Evolutionary conservation across 371 early-diverging fungal genomes (phyloP).

Genomic region (Batkoa obscura): DNA sequence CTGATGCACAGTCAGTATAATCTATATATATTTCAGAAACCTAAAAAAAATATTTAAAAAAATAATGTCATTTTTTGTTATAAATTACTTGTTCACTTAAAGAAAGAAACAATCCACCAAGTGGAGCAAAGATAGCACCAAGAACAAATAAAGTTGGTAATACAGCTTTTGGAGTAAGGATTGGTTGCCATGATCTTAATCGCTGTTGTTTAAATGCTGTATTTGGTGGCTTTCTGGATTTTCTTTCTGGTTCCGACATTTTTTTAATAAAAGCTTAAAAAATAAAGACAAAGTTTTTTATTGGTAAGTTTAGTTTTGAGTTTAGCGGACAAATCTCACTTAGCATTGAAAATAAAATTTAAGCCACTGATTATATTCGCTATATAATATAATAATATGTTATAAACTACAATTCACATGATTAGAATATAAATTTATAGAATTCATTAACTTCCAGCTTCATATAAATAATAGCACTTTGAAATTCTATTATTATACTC

Average conservation of each 20-base stretch:
- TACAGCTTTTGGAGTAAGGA: slow-evolving; percentile 85
- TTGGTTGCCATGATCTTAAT: slow-evolving; percentile 95
- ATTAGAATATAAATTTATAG: no score
- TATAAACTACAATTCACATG: no score
- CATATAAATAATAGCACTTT: no score
- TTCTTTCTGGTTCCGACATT: slow-evolving; percentile 11
- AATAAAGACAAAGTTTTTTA: no score
- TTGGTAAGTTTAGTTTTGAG: no score
- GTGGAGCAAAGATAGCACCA: slow-evolving; percentile 59
- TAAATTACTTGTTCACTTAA: slow-evolving; percentile 38
- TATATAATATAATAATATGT: no score
- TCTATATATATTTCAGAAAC: slow-evolving; percentile 60
- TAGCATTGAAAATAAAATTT: no score
- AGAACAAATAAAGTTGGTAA: slow-evolving; percentile 78
- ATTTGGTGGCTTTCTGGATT: slow-evolving; percentile 25
- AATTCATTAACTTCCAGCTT: no score
- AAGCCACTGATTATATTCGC: no score
- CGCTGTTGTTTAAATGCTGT: slow-evolving; percentile 95
- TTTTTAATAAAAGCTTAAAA: no score
- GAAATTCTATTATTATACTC: no score
- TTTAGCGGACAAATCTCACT: no score
- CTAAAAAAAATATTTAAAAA: neutral
- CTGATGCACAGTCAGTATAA: slow-evolving; percentile 53
- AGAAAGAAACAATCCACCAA: slow-evolving; percentile 65
- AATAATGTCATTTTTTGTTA: neutral